Evolutionary conservation across 805 yeast species (phyloP).

Genomic region (Ascoidea rubescens): DNA sequence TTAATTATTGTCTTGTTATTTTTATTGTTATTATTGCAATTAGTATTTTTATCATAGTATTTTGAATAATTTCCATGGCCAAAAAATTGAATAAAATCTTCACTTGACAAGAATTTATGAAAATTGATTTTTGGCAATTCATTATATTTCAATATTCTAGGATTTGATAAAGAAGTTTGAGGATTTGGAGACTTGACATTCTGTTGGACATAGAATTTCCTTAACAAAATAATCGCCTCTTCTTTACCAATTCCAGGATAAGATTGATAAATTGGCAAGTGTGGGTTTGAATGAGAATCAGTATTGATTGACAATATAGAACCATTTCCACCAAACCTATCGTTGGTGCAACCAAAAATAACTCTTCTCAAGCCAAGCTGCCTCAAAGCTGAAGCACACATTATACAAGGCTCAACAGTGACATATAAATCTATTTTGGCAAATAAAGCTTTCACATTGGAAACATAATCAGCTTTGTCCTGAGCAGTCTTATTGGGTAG

Average conservation of each 20-base stretch:
- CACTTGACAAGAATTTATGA: slow-evolving; percentile 32
- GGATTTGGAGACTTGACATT: slow-evolving; percentile 80
- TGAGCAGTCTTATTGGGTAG: slow-evolving; percentile 7
- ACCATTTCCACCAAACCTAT: slow-evolving; percentile 94
- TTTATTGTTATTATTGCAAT: neutral
- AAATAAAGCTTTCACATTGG: slow-evolving; percentile 24
- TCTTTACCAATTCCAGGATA: slow-evolving; percentile 69
- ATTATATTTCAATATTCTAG: slow-evolving; percentile 40
- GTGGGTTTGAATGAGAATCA: slow-evolving; percentile 17
- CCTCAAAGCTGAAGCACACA: slow-evolving; percentile 89
- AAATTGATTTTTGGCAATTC: slow-evolving; percentile 51
- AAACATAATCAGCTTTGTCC: slow-evolving; percentile 8
- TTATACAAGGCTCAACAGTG: slow-evolving; percentile 94
- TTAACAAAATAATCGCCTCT: slow-evolving; percentile 70
- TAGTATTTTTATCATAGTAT: no score
- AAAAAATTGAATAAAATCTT: slow-evolving; percentile 36
- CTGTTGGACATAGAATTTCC: slow-evolving; percentile 76
- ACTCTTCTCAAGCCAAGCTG: slow-evolving; percentile 67
- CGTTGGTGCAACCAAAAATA: slow-evolving; percentile 87
- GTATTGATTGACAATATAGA: slow-evolving; percentile 53
- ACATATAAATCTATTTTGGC: slow-evolving; percentile 62
- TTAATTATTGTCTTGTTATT: neutral
- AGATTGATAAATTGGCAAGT: slow-evolving; percentile 26
- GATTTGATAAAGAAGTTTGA: slow-evolving; percentile 42
- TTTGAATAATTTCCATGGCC: slow-evolving; percentile 18